These are phyloP conservation scores for Takashimella koratensis DNA, from an alignment of 1,284 basidiomycete genomes.

Conservation along the genomic window DNA sequence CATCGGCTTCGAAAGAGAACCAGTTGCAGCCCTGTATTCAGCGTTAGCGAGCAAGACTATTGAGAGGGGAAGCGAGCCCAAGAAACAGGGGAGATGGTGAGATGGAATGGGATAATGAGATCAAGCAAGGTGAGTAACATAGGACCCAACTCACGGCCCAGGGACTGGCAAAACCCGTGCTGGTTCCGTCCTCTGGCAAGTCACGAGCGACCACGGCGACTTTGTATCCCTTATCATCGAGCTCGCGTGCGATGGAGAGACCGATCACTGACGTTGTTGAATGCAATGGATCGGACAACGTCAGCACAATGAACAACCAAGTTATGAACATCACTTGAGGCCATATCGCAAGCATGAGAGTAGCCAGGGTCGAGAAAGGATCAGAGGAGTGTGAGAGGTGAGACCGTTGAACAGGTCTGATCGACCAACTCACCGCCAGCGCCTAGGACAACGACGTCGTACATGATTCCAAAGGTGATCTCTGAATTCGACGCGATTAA, in stretches of 20 bases:
- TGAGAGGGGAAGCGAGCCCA: too few species aligned
- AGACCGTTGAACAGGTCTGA: too few species aligned
- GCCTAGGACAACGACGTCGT: constrained; percentile 43
- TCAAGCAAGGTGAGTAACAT: too few species aligned
- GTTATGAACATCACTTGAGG: too few species aligned
- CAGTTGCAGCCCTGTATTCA: constrained; percentile 62
- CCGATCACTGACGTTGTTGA: constrained; percentile 50
- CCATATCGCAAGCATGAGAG: too few species aligned
- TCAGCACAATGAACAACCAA: too few species aligned
- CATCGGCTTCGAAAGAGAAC: constrained; percentile 55
- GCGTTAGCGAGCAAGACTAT: background rate
- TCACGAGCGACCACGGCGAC: constrained; percentile 64
- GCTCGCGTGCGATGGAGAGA: constrained; percentile 50
- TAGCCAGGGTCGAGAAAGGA: too few species aligned
- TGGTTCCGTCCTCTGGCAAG: constrained; percentile 59
- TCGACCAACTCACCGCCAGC: constrained; percentile 31
- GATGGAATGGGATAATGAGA: background rate
- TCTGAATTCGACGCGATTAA: too few species aligned
- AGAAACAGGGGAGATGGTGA: background rate
- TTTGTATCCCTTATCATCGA: constrained; percentile 51
- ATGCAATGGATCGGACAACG: too few species aligned
- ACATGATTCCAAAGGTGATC: too few species aligned
- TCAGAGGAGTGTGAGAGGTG: too few species aligned
- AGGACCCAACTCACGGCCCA: constrained; percentile 62
- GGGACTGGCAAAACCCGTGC: constrained; percentile 62